Evolutionary conservation across 2,329 filamentous ascomycete genomes (phyloP).

Genomic region (Arthrobotrys conoides): DNA sequence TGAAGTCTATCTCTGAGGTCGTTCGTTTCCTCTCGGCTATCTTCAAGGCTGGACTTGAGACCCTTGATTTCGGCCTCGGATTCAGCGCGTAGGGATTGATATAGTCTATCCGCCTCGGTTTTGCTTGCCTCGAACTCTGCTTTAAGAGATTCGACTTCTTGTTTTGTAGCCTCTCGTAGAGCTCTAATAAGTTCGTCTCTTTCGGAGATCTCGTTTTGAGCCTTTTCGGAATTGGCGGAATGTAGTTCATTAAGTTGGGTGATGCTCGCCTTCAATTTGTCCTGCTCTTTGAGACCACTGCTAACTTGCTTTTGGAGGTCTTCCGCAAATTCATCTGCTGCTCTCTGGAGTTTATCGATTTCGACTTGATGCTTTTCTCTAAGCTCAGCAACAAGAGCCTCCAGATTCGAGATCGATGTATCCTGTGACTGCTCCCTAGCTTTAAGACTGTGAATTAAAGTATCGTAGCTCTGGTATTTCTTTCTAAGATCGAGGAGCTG

Average conservation of each 20-base stretch:
- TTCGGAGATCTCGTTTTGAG: slow-evolving; percentile 27
- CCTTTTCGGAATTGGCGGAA: slow-evolving; percentile 22
- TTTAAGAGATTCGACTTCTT: slow-evolving; percentile 50
- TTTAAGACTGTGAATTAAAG: slow-evolving; percentile 38
- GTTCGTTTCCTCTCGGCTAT: slow-evolving; percentile 18
- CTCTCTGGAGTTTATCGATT: slow-evolving; percentile 48
- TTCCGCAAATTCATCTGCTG: slow-evolving; percentile 45
- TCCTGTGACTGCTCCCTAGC: slow-evolving; percentile 49
- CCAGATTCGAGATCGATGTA: slow-evolving; percentile 42
- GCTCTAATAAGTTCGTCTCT: slow-evolving; percentile 52
- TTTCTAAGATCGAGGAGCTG: slow-evolving; percentile 48
- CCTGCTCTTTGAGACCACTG: slow-evolving; percentile 39
- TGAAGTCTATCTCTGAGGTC: slow-evolving; percentile 45
- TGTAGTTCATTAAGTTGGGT: slow-evolving; percentile 48
- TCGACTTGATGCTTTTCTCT: slow-evolving; percentile 53
- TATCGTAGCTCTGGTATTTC: slow-evolving; percentile 50
- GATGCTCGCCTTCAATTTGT: slow-evolving; percentile 47
- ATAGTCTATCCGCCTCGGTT: slow-evolving; percentile 38
- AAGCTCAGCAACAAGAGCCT: slow-evolving; percentile 42
- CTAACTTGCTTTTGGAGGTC: slow-evolving; percentile 43
- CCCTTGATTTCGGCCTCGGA: slow-evolving; percentile 32
- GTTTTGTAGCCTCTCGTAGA: slow-evolving; percentile 44
- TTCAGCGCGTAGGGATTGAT: slow-evolving; percentile 26
- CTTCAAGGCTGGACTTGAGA: slow-evolving; percentile 37
- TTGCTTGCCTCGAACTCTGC: slow-evolving; percentile 47